Evolutionary conservation across 352 stramenopile species (phyloP).

Genomic region (Phytophthora palmivora): DNA sequence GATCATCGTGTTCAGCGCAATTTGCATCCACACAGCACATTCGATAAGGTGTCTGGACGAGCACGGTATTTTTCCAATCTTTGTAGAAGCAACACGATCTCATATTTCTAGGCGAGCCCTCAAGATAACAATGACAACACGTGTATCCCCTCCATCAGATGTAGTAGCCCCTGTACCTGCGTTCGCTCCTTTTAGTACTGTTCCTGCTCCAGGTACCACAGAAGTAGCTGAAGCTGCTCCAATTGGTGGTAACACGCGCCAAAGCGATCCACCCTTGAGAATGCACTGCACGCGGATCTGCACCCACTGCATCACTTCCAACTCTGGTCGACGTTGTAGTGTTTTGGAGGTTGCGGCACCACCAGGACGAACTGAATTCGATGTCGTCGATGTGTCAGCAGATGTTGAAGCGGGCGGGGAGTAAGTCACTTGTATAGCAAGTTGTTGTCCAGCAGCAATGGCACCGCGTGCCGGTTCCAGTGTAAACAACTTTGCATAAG

Average conservation of each 20-base stretch:
- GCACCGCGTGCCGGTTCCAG: constrained; percentile 74
- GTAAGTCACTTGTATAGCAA: constrained; percentile 67
- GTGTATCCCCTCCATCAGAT: constrained; percentile 18
- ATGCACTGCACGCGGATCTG: constrained; percentile 50
- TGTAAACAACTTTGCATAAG: constrained; percentile 69
- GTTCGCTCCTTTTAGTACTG: constrained; percentile 23
- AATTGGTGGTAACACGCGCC: constrained; percentile 29
- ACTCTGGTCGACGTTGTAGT: constrained; percentile 31
- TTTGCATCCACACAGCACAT: too few species aligned
- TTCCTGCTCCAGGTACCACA: not conserved
- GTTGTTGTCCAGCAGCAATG: constrained; percentile 59
- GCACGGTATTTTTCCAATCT: too few species aligned
- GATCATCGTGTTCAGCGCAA: too few species aligned
- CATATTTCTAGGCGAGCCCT: constrained; percentile 24
- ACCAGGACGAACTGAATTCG: constrained; percentile 11
- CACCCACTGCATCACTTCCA: constrained; percentile 49
- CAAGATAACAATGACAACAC: constrained; percentile 25
- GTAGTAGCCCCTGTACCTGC: not conserved
- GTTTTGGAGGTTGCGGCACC: not conserved
- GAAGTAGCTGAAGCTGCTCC: constrained; percentile 1
- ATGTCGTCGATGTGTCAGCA: not conserved
- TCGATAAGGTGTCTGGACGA: too few species aligned
- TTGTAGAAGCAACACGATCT: too few species aligned
- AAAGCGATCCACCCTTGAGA: constrained; percentile 50
- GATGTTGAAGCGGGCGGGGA: constrained; percentile 26